Evolutionary conservation across 2,329 filamentous ascomycete species (phyloP).

Genomic region (Pleochaeta shiraiana): DNA sequence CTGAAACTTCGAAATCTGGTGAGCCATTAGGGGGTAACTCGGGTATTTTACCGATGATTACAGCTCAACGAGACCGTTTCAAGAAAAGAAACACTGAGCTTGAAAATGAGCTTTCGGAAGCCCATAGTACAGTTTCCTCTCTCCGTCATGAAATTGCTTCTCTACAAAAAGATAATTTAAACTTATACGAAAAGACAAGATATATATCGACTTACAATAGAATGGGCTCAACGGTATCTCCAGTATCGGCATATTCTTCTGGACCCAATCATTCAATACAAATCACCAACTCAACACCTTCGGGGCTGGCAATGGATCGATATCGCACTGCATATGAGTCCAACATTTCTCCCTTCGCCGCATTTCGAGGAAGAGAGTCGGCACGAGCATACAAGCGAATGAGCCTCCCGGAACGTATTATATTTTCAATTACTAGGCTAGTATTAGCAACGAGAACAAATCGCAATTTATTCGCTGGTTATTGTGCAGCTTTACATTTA

Average conservation of each 20-base stretch:
- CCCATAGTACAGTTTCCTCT: slow-evolving; percentile 61
- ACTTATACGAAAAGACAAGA: slow-evolving; percentile 90
- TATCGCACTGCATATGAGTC: slow-evolving; percentile 89
- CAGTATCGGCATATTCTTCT: slow-evolving; percentile 40
- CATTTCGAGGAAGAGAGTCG: slow-evolving; percentile 84
- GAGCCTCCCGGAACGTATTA: slow-evolving; percentile 72
- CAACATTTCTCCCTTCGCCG: slow-evolving; percentile 87
- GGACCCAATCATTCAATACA: slow-evolving; percentile 56
- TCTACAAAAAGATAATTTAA: slow-evolving; percentile 88
- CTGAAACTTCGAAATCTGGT: slow-evolving; percentile 34
- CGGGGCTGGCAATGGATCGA: slow-evolving; percentile 52
- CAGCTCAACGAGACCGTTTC: slow-evolving; percentile 92
- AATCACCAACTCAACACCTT: slow-evolving; percentile 35
- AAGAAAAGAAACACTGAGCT: slow-evolving; percentile 88
- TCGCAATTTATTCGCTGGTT: slow-evolving; percentile 81
- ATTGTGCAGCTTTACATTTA: slow-evolving; percentile 74
- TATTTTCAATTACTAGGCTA: slow-evolving; percentile 79
- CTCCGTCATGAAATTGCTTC: slow-evolving; percentile 79
- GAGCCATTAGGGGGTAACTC: slow-evolving; percentile 55
- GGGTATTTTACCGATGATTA: slow-evolving; percentile 93
- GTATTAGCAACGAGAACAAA: slow-evolving; percentile 78
- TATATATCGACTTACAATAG: slow-evolving; percentile 91
- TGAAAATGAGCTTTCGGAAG: slow-evolving; percentile 72
- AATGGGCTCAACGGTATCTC: slow-evolving; percentile 34
- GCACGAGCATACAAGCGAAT: slow-evolving; percentile 80